Evolutionary conservation across 2,329 filamentous ascomycete species (phyloP).

Genomic region (Calonectria naviculata): DNA sequence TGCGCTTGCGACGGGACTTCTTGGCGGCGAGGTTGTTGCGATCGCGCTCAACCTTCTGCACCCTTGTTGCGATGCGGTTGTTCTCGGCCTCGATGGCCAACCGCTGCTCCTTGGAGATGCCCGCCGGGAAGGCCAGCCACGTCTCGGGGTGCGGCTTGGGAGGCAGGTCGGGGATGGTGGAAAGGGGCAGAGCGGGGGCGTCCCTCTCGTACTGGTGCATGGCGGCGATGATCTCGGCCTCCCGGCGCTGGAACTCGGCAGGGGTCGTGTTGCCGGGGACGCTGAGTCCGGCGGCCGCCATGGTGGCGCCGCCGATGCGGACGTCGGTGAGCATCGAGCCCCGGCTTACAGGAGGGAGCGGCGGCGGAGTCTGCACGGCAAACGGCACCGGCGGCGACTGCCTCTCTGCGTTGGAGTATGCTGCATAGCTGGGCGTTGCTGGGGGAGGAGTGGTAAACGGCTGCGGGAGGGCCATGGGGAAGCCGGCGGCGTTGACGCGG

Average conservation of each 20-base stretch:
- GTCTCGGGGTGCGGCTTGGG: constrained; percentile 39
- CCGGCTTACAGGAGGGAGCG: not conserved
- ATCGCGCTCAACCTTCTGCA: constrained; percentile 40
- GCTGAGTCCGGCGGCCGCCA: constrained; percentile 29
- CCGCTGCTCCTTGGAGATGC: constrained; percentile 21
- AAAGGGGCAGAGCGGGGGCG: constrained; percentile 43
- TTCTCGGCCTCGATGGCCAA: constrained; percentile 31
- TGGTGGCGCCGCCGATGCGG: not conserved
- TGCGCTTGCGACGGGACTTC: constrained; percentile 45
- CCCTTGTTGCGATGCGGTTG: constrained; percentile 40
- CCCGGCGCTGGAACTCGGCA: constrained; percentile 32
- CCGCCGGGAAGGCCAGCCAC: constrained; percentile 31
- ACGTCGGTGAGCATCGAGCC: not conserved
- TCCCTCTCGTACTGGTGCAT: constrained; percentile 32
- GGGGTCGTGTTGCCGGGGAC: constrained; percentile 28
- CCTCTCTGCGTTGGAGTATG: not conserved
- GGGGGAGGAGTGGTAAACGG: not conserved
- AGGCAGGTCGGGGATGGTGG: constrained; percentile 37
- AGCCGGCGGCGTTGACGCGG: not conserved
- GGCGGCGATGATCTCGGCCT: constrained; percentile 27
- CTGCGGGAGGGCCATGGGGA: not conserved
- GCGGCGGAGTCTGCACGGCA: not conserved
- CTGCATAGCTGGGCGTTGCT: not conserved
- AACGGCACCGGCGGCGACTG: not conserved
- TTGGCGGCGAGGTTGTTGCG: constrained; percentile 53